Base-by-base conservation (phyloP, 495 filamentous ascomycete genomes). In the Penicillium riverlandense region DNA sequence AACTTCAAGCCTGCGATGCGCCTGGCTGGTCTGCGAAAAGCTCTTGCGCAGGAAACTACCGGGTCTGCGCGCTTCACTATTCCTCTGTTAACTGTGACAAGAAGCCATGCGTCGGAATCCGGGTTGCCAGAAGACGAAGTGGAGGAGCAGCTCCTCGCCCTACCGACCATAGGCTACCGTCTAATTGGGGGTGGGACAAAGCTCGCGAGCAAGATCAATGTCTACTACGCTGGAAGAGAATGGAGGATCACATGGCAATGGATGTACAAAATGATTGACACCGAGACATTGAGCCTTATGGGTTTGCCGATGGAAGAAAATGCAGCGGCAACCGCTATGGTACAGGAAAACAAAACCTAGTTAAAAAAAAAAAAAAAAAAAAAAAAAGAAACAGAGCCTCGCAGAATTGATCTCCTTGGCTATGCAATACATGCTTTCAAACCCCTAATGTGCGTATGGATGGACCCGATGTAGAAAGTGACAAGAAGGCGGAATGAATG, bases 261-360 rank as follows among this genome's bases (percentile, higher is more conserved):
- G 67, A 62, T 54, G 54, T 71, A 66, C 51, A 73, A 71, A 57
- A 67, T 53, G 54, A 45, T 71, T 54, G 67, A 71, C 47, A 48
- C 47, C 27, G 55, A 67, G 38, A 40, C 55, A 12, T 38, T 71
- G 43, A 54, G 52, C 49, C 51, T 62, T 15, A 67, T 71, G 67
- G 53, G 56, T 29, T 58, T 55, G 50, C 49, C 54, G 11, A 40
- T 44, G 44, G 41, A 46, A 53, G 40, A 46, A 39, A 30, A 40
- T 39, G 41, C 48, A 43, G 41, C 54, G 37, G 41, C 48, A 43
- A 41, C 55, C 35, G 38, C 47, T 64, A 63, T 46, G 52, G 54
- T 61, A 62, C 60, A 62, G 32, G 43, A 58, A 40, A 44, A 51
- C 14, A 38, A 37, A 13, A 40, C 32, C 11, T 55, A 58, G 37